Conservation (phyloP, 2,329 filamentous ascomycete genomes). For the Volutella citrinella region DNA sequence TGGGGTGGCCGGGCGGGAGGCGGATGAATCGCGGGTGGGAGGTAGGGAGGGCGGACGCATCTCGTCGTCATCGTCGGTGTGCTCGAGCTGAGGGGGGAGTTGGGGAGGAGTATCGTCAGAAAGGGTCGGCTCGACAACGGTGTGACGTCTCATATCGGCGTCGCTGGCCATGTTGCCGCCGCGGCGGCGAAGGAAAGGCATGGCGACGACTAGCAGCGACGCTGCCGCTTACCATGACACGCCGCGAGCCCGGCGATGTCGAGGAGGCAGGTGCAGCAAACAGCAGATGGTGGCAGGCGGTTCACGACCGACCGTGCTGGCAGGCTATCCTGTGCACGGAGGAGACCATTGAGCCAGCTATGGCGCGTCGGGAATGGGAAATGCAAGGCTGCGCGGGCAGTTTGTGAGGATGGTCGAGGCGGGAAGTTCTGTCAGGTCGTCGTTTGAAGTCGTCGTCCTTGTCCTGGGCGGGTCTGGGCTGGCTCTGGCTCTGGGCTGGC, state of each 20-base stretch:
- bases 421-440: no score
- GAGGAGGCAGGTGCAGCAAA: slow-evolving; percentile 3
- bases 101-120: slow-evolving; percentile 24
- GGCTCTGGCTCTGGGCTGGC: no score
- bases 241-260: slow-evolving; percentile 23
- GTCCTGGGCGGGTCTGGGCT: no score
- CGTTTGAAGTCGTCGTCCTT: no score
- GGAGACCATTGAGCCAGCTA: slow-evolving; percentile 20
- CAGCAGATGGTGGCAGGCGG: slow-evolving; percentile 10
- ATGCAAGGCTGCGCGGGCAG: no score
- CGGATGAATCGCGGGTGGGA: slow-evolving; percentile 22
- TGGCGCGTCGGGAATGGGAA: slow-evolving; percentile 7
- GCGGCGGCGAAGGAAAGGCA: slow-evolving; percentile 62
- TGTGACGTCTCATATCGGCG: slow-evolving; percentile 55
- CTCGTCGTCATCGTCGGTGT: slow-evolving; percentile 13
- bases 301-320: slow-evolving; percentile 25
- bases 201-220: slow-evolving; percentile 42
- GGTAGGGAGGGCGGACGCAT: slow-evolving; percentile 18
- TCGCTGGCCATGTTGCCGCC: slow-evolving; percentile 60
- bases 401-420: slow-evolving; percentile 4
- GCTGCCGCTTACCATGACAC: slow-evolving; percentile 41
- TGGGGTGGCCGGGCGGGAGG: slow-evolving; percentile 43
- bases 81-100: slow-evolving; percentile 19
- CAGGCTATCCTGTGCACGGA: slow-evolving; percentile 17
- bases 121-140: slow-evolving; percentile 32